phyloP scores from a whole-genome alignment of 495 filamentous ascomycete species.

The Podospora fimiseda region DNA sequence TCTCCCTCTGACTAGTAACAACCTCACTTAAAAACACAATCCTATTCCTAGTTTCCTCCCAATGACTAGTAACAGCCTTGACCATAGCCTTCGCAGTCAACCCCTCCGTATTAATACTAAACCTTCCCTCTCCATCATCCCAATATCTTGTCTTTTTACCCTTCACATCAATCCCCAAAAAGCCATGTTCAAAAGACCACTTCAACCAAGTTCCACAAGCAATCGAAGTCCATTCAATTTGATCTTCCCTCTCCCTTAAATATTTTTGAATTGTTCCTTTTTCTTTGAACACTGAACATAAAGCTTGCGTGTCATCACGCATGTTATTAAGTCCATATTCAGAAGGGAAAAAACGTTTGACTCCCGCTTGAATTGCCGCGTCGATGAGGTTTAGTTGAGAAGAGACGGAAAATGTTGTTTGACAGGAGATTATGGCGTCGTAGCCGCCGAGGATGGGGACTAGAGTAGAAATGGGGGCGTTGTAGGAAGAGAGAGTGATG shows the following conservation, averaged over 20 bases:
- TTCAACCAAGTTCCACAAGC: slow-evolving; percentile 38
- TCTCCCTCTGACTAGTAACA: slow-evolving; percentile 30
- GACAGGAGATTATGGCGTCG: slow-evolving; percentile 25
- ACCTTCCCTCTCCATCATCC: slow-evolving; percentile 35
- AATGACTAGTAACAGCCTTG: slow-evolving; percentile 24
- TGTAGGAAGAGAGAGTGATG: slow-evolving; percentile 19
- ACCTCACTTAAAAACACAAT: background rate
- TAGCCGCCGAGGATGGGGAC: slow-evolving; percentile 20
- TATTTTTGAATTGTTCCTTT: slow-evolving; percentile 29
- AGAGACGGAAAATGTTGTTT: slow-evolving; percentile 24
- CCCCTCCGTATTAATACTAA: slow-evolving; percentile 37
- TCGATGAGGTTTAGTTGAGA: slow-evolving; percentile 42
- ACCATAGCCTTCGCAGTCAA: slow-evolving; percentile 33
- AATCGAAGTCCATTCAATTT: slow-evolving; percentile 31
- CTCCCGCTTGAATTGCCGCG: slow-evolving; percentile 43
- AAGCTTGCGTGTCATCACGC: slow-evolving; percentile 30
- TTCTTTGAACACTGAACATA: slow-evolving; percentile 32
- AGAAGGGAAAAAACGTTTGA: slow-evolving; percentile 48
- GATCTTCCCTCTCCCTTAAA: background rate
- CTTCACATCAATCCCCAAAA: slow-evolving; percentile 29
- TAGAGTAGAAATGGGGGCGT: slow-evolving; percentile 19
- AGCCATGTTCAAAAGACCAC: slow-evolving; percentile 30
- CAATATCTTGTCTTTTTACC: slow-evolving; percentile 28
- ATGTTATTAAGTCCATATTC: slow-evolving; percentile 69
- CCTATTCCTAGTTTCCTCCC: slow-evolving; percentile 37